Conservation (phyloP, 2,329 filamentous ascomycete species). For the Claviceps citrina region DNA sequence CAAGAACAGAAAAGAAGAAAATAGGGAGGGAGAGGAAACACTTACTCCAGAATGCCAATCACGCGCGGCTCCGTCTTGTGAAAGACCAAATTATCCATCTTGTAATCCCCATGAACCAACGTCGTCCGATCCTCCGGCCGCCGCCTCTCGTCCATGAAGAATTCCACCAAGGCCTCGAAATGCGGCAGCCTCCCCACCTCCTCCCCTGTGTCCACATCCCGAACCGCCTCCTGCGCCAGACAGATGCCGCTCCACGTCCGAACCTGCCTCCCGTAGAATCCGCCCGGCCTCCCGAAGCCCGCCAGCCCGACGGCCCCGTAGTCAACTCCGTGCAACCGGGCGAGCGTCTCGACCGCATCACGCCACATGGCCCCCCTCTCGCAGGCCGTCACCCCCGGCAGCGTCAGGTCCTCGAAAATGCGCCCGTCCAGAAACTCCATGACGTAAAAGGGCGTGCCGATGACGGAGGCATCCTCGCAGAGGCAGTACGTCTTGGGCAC, state of each 20-base stretch:
- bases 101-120: constrained; percentile 90
- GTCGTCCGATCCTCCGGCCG: constrained; percentile 67
- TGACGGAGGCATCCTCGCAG: constrained; percentile 64
- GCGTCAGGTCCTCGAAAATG: constrained; percentile 77
- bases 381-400: constrained; percentile 53
- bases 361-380: constrained; percentile 74
- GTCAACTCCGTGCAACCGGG: constrained; percentile 66
- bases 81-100: constrained; percentile 83
- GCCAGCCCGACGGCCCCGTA: constrained; percentile 51
- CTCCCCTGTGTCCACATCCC: constrained; percentile 61
- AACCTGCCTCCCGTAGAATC: constrained; percentile 79
- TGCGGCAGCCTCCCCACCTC: constrained; percentile 72
- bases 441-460: constrained; percentile 90
- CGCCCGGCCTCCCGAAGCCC: constrained; percentile 54
- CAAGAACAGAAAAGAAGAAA: not conserved
- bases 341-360: constrained; percentile 68
- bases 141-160: constrained; percentile 53
- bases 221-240: constrained; percentile 56
- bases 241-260: constrained; percentile 70
- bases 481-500: constrained; percentile 72
- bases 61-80: constrained; percentile 77
- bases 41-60: constrained; percentile 78
- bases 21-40: constrained; percentile 5
- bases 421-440: constrained; percentile 93
- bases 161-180: constrained; percentile 63